phyloP scores from a whole-genome alignment of 768 basidiomycete species.

The button mushroom (Agaricus bisporus) region DNA sequence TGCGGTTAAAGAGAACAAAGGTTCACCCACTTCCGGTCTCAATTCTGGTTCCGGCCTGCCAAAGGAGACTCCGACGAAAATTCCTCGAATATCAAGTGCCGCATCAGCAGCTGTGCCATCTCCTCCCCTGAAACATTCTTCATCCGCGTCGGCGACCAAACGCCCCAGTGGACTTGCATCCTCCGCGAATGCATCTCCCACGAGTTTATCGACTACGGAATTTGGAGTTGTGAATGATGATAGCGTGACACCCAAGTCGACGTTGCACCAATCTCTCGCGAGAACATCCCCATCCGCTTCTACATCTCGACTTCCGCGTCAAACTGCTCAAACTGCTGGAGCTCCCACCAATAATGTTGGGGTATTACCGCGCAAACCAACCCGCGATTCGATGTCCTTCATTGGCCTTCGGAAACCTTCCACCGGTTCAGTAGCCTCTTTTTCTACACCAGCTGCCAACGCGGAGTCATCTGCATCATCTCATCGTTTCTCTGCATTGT shows the following conservation, averaged over 20 bases:
- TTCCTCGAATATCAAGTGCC: conserved; percentile 86
- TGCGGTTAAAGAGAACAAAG: conserved; percentile 48
- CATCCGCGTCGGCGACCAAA: conserved; percentile 44
- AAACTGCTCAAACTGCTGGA: conserved; percentile 47
- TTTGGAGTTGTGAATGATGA: conserved; percentile 72
- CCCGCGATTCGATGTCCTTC: conserved; percentile 77
- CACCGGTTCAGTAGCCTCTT: conserved; percentile 71
- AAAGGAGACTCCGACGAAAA: conserved; percentile 90
- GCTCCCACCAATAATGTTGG: conserved; percentile 36
- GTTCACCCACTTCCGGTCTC: conserved; percentile 45
- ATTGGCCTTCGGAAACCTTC: conserved; percentile 77
- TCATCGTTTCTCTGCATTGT: conserved; percentile 76
- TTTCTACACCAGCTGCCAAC: conserved; percentile 43
- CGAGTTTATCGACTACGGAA: conserved; percentile 52
- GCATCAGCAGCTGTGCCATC: conserved; percentile 72
- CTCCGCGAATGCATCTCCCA: conserved; percentile 64
- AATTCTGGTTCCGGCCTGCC: conserved; percentile 47
- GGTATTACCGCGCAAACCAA: conserved; percentile 50
- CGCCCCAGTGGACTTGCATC: conserved; percentile 55
- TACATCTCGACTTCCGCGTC: conserved; percentile 60
- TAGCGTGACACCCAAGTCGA: conserved; percentile 37
- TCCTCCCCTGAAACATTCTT: conserved; percentile 57
- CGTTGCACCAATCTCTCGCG: conserved; percentile 44
- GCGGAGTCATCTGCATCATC: conserved; percentile 25
- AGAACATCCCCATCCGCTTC: conserved; percentile 60